Base-by-base conservation (phyloP, 306 rosid species). In the Vicia sativa region DNA sequence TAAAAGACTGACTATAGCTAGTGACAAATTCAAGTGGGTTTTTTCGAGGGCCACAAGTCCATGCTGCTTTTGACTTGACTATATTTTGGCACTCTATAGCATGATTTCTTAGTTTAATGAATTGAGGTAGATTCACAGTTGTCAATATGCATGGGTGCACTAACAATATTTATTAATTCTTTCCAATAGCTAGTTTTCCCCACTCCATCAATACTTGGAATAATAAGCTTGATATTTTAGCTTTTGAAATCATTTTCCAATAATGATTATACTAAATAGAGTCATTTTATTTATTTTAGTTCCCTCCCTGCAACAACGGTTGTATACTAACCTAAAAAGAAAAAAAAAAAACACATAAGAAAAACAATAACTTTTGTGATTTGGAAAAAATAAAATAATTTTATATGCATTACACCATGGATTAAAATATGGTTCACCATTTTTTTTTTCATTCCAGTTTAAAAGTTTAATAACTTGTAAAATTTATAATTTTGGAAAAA, bases 1-100 rank as follows among this genome's bases (percentile, higher is more conserved):
- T 0, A 21, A 52, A 52, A 52, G 8, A 52, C 14, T 7, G 11
- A 16, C 55, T 16, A 48, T 50, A 50, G 31, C 57, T 52, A 4
- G 58, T 52, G 14, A 21, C 14, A 52, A 21, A 52, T 21, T 52
- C 31, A 52, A 52, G 58, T 52, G 29, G 31, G 26, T 48, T 16
- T 52, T 52, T 21, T 21, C 2, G 23, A 6, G 58, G 58, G 13
- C 31, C 58, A 50, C 57, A 10, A 21, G 57, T 0, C 28, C 57
- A 10, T 52, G 31, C 13, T 52, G 14, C 58, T 52, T 52, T 52
- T 52, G 58, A 52, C 58, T 52, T 52, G 58, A 52, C 58, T 5
- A n/a, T 21, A 10, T 10, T 21, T 52, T 11, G 28, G 14, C 0
- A 0, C 21, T 52, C 6, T 19, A 2, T 18, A 45, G 4, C 19